Conservation (phyloP, 2,329 filamentous ascomycete genomes). For the Botrytis pseudocinerea region DNA sequence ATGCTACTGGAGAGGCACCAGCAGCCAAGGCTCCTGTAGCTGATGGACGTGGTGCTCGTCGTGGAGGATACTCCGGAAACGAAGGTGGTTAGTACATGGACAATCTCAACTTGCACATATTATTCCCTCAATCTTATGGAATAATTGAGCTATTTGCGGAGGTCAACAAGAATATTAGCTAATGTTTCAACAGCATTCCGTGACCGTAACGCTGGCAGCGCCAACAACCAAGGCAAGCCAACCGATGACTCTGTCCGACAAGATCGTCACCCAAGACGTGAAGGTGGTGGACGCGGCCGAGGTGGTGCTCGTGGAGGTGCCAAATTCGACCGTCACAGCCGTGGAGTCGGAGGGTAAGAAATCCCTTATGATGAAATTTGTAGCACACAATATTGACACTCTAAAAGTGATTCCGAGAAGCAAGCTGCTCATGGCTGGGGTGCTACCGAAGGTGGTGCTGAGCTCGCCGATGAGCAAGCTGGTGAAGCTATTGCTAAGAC, state of each 20-base stretch:
- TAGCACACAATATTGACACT: neutral
- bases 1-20: conserved; percentile 74
- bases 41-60: conserved; percentile 38
- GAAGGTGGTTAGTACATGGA: conserved; percentile 75
- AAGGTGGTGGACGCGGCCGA: conserved; percentile 60
- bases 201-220: conserved; percentile 78
- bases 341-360: conserved; percentile 38
- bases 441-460: conserved; percentile 74
- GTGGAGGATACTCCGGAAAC: conserved; percentile 68
- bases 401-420: conserved; percentile 73
- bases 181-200: conserved; percentile 68
- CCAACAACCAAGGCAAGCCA: conserved; percentile 78
- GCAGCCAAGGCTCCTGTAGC: conserved; percentile 39
- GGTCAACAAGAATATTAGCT: conserved; percentile 14
- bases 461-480: conserved; percentile 88
- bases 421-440: conserved; percentile 90
- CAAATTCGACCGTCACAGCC: conserved; percentile 44
- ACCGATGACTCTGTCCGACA: conserved; percentile 65
- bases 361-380: neutral
- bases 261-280: conserved; percentile 57
- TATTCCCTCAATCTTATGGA: neutral
- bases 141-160: neutral
- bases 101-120: neutral
- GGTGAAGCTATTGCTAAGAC: conserved; percentile 84
- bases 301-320: conserved; percentile 40